Base-by-base conservation (phyloP, 805 yeast genomes). In the Vanderwaltozyma verrucispora region DNA sequence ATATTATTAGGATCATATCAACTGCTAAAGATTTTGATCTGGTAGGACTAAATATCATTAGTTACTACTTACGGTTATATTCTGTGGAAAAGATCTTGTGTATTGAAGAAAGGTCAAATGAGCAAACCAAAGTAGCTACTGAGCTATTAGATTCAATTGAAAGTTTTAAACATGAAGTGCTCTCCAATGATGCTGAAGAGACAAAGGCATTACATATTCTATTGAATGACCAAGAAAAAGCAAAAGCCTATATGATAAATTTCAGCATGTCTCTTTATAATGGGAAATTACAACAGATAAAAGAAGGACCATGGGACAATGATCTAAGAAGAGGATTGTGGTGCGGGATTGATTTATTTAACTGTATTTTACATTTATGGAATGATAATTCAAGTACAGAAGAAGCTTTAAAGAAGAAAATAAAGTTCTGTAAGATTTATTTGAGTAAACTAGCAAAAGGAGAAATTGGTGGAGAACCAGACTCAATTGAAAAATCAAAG, bases 111-210 rank as follows among this genome's bases (percentile, higher is more conserved):
- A 62, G 71, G 17, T 48, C 63, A 2, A 72, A 73, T 7, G 80
- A 70, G 12, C 72, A 72, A 21, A 85, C 84, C 12, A 50, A 48
- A 2, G 74, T 73, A 47, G 84, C 89, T 0, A 62, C 79, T 33
- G 51, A 55, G 2, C 60, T 92, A 32, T 60, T 89, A 38, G 94
- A 81, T 50, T 72, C 71, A 3, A 74, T 92, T 27, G 98, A 92
- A 53, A 41, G 48, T 2, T 61, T 69, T 41, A 79, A 77, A 49
- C 44, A 40, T 2, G 47, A 48, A 7, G 61, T 66, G 19, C 48
- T 64, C 4, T 23, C 32, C 4, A 45, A 38, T 17, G 44, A 35
- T 13, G 36, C 29, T 27, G 35, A 37, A 8, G 62, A 60, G 4
- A 65, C 64, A 36, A 71, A 62, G 6, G 53, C 42, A 14, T 43